Base-by-base conservation (phyloP, 2,329 filamentous ascomycete genomes). In the Aspergillus tanneri region DNA sequence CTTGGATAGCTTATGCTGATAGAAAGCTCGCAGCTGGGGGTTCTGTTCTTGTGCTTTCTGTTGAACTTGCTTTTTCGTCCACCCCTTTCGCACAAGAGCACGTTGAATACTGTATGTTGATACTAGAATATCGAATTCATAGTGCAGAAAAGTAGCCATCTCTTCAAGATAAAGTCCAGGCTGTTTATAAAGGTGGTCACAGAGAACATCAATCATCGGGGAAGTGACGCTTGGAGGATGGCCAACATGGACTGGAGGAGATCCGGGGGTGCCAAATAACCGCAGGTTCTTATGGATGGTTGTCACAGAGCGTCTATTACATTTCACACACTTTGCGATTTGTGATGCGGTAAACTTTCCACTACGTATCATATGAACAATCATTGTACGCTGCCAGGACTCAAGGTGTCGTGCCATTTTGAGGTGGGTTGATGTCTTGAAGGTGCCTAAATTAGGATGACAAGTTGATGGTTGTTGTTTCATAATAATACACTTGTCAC, bases 31-130 rank as follows among this genome's bases (percentile, higher is more conserved):
- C 43, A 72, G 54, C 30, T 70, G 59, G 14, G 55, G 36, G 58
- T 67, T 66, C 34, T 51, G 60, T 55, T 69, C 59, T 51, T 62
- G 60, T 49, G 67, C 59, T 47, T 68, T 58, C 35, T 62, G 57
- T 14, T 60, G 58, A 19, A 55, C 37, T 12, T 43, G 54, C 60
- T 56, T 55, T 43, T 47, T 52, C 55, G 50, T 52, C 63, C 63
- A 46, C 51, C 47, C 12, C 42, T 57, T 56, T 61, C 16, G 25
- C 7, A 36, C 11, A 14, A 56, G 51, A 27, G 45, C 47, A 35
- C 45, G 36, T 38, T 41, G 50, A 23, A 53, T 23, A 40, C 24
- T 42, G 27, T n/a, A 60, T 49, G 62, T 49, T 11, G 60, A 57
- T 22, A 22, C 12, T 22, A 41, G 18, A 41, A 41, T 22, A 30